phyloP scores from a whole-genome alignment of 306 rosid species.

The Quercus dentata region DNA sequence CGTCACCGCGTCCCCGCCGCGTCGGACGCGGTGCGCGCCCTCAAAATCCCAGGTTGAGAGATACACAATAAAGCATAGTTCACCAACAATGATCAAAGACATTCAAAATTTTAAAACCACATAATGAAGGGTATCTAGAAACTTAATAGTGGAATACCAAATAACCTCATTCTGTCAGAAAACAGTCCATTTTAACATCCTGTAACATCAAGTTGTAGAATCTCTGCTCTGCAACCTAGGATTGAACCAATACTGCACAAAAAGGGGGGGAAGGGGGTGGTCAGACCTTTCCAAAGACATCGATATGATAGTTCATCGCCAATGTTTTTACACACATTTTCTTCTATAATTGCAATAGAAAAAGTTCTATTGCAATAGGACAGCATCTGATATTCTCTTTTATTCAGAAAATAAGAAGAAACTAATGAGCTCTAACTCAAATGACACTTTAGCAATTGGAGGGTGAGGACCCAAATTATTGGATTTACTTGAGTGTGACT shows the following conservation, averaged over 20 bases:
- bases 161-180: slow-evolving; percentile 33
- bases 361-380: not conserved
- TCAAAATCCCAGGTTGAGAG: too few relatives aligned
- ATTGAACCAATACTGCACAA: slow-evolving; percentile 74
- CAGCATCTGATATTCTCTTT: not conserved
- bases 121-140: not conserved
- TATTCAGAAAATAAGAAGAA: too few relatives aligned
- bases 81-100: too few relatives aligned
- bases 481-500: too few relatives aligned
- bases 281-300: not conserved
- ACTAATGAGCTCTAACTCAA: too few relatives aligned
- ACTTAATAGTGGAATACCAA: not conserved
- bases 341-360: not conserved
- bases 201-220: slow-evolving; percentile 83
- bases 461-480: too few relatives aligned
- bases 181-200: slow-evolving; percentile 91
- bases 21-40: too few relatives aligned
- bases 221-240: slow-evolving; percentile 86
- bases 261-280: too few relatives aligned
- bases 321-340: not conserved
- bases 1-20: too few relatives aligned
- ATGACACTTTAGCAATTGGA: too few relatives aligned
- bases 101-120: not conserved
- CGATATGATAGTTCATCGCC: not conserved
- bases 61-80: not conserved